Evolutionary conservation across 768 basidiomycete genomes (phyloP).

Genomic region (Phaffia australis): DNA sequence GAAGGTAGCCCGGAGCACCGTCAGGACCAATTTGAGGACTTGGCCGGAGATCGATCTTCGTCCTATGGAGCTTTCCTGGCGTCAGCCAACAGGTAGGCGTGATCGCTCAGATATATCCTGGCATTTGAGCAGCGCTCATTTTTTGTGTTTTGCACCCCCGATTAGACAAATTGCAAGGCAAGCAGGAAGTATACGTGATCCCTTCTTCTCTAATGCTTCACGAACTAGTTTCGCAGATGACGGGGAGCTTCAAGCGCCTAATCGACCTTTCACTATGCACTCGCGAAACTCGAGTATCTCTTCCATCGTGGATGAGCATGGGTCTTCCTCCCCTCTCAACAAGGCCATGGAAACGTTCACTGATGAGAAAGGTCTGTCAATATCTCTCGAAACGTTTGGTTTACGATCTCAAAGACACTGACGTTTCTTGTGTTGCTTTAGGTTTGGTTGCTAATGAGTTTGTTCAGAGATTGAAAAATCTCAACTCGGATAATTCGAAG

Average conservation of each 20-base stretch:
- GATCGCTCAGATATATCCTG: too few relatives aligned
- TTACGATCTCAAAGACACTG: too few relatives aligned
- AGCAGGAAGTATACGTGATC: slow-evolving; percentile 48
- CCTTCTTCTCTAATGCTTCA: slow-evolving; percentile 55
- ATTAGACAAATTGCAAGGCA: slow-evolving; percentile 59
- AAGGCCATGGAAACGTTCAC: slow-evolving; percentile 73
- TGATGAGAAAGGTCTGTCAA: slow-evolving; percentile 60
- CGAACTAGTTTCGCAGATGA: slow-evolving; percentile 19
- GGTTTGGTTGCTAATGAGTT: slow-evolving; percentile 73
- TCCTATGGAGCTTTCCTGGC: slow-evolving; percentile 70
- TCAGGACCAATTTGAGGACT: slow-evolving; percentile 5
- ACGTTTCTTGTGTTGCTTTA: too few relatives aligned
- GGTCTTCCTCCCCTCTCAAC: slow-evolving; percentile 71
- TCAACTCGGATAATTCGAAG: slow-evolving; percentile 79
- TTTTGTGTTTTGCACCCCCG: background rate
- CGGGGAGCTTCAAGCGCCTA: slow-evolving; percentile 42
- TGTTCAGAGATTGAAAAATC: slow-evolving; percentile 65
- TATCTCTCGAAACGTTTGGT: too few relatives aligned
- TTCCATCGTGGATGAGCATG: slow-evolving; percentile 82
- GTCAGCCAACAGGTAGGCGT: slow-evolving; percentile 50
- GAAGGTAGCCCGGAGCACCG: slow-evolving; percentile 25
- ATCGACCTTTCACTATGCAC: slow-evolving; percentile 68
- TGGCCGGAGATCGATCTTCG: slow-evolving; percentile 24
- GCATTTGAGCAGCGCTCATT: background rate
- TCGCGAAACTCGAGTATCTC: slow-evolving; percentile 74